These are phyloP conservation scores for Septoria linicola DNA, from an alignment of 2,329 filamentous ascomycete species.

Conservation along the genomic window DNA sequence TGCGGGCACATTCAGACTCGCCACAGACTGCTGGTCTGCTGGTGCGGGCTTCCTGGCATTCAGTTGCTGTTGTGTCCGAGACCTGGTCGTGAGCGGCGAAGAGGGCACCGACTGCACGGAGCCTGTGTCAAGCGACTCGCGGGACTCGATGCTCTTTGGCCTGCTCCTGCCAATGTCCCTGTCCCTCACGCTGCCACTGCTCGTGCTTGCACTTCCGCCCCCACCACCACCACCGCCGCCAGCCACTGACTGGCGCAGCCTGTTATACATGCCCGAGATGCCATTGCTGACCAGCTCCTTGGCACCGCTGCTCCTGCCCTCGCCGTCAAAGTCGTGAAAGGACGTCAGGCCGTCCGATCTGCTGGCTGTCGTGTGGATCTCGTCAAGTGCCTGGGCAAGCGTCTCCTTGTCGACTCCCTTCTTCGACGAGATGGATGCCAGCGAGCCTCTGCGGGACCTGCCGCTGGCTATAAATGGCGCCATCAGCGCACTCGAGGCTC, in stretches of 20 bases:
- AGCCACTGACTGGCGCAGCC: conserved; percentile 57
- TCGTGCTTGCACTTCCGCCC: conserved; percentile 10
- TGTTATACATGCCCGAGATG: conserved; percentile 83
- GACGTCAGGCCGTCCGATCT: conserved; percentile 82
- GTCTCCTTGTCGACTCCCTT: conserved; percentile 65
- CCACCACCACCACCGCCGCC: background rate
- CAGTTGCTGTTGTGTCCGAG: conserved; percentile 11
- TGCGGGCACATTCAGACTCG: conserved; percentile 23
- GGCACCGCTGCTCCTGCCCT: conserved; percentile 41
- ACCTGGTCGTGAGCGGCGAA: conserved; percentile 21
- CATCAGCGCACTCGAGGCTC: conserved; percentile 32
- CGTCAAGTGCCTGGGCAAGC: conserved; percentile 73
- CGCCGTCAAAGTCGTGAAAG: conserved; percentile 92
- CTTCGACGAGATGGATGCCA: conserved; percentile 41
- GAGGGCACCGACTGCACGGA: conserved; percentile 24
- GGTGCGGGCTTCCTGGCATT: conserved; percentile 19
- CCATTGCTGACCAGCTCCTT: conserved; percentile 41
- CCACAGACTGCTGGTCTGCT: conserved; percentile 24
- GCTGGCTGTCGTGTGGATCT: conserved; percentile 86
- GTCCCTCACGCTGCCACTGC: conserved; percentile 21
- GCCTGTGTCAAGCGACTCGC: conserved; percentile 25
- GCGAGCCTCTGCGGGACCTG: conserved; percentile 40
- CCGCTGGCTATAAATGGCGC: conserved; percentile 32
- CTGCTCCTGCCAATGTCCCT: conserved; percentile 19
- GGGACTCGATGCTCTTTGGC: conserved; percentile 32